Base-by-base conservation (phyloP, 768 basidiomycete genomes). In the Lentinula sp. region DNA sequence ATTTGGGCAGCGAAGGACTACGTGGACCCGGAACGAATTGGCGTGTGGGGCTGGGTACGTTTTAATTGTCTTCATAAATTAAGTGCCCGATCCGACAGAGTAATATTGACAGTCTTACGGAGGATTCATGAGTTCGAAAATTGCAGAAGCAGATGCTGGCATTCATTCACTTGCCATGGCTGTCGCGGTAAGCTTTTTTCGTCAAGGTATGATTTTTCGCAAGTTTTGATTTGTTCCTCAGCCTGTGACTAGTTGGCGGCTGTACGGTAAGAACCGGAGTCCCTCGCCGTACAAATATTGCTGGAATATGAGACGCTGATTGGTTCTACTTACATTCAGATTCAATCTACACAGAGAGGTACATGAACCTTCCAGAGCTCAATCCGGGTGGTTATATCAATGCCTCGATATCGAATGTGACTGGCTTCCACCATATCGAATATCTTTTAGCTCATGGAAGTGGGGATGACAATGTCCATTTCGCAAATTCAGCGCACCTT, bases 401-500 rank as follows among this genome's bases (percentile, higher is more conserved):
- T 52, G 89, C 91, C 16, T 91, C 92, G 0, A 88, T 99, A 59
- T 86, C 88, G 60, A 87, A 92, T 69, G 93, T 97, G 53, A 88
- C 87, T 9, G 93, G 87, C 3, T 99, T 98, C 79, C 75, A 83
- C 64, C 78, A 89, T 61, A 80, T 88, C 34, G 84, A 93, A 65
- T 98, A 83, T 71, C 71, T 95, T 54, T 84, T 98, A 57, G 91
- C 90, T 9, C 95, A 98, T 67, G 97, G 97, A 34, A 93, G 88
- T 65, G 96, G 88, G 8, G 96, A 98, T 70, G 96, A 98, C 70
- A 98, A 98, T 68, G 95, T 99, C 49, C 97, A 99, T 73, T 95
- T 84, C 68, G 84, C 90, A 42, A 95, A 99, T 74, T 86, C 90
- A 58, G 94, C 94, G 11, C 91, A 91, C 65, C 69, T 99, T 67